Evolutionary conservation across 2,329 filamentous ascomycete genomes (phyloP), one percentile per base, ranked within the genome.

Genomic region (Sporothrix sp.): DNA sequence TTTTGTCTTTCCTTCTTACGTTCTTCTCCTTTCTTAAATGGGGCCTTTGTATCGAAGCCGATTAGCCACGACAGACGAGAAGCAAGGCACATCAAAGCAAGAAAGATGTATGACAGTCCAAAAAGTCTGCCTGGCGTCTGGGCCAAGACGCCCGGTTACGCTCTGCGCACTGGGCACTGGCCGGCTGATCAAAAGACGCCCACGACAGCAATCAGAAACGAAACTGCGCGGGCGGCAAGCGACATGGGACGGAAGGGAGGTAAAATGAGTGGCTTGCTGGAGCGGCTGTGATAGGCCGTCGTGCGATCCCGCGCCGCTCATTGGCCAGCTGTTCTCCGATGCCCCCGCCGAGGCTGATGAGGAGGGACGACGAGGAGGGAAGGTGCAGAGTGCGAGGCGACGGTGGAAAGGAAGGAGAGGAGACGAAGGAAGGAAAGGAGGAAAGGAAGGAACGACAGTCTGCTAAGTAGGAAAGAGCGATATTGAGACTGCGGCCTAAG

Each of bases 191-290:
- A 6, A 28, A 10, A 5, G 10, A 28, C 5, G 43, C 14, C 28
- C 21, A 36, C 25, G 30, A 47, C 33, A 37, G 16, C n/a, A 11
- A 37, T 37, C 7, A 37, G 35, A 20, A 37, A 21, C 9, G n/a
- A n/a, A n/a, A n/a, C n/a, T n/a, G n/a, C n/a, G n/a, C n/a, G n/a
- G n/a, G n/a, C n/a, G n/a, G n/a, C n/a, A n/a, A n/a, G n/a, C n/a
- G n/a, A n/a, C n/a, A n/a, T n/a, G n/a, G n/a, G n/a, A n/a, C n/a
- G 8, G n/a, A 20, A 25, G 18, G 5, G 33, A 27, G 33, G 18
- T 21, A 36, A 35, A 27, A 43, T 40, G 25, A 18, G 38, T 50
- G 48, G 48, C 38, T 43, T 50, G 48, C 38, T 43, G 28, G 14
- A 2, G 3, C 14, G 37, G 21, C 16, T 20, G 30, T 50, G 38